Evolutionary conservation across 2,329 filamentous ascomycete genomes (phyloP).

Genomic region (Pseudocercospora cruenta): DNA sequence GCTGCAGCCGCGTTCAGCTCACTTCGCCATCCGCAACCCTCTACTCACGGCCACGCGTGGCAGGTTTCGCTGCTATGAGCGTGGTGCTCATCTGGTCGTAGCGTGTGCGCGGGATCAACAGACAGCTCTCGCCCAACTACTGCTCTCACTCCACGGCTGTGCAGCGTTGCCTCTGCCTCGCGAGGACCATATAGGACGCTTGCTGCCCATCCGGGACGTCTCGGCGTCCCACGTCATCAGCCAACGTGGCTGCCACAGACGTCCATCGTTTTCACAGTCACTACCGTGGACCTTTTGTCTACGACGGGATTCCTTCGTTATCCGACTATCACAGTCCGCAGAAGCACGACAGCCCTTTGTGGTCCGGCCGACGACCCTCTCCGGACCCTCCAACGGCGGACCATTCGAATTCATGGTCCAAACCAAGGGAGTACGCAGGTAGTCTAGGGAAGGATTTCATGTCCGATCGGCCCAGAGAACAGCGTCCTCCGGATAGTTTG

Average conservation of each 20-base stretch:
- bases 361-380: slow-evolving; percentile 21
- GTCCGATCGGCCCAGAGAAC: slow-evolving; percentile 37
- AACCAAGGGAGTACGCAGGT: slow-evolving; percentile 30
- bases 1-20: not conserved
- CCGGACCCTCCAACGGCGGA: slow-evolving; percentile 24
- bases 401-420: slow-evolving; percentile 39
- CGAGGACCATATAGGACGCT: slow-evolving; percentile 1
- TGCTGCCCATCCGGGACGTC: slow-evolving; percentile 26
- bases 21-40: not conserved
- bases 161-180: not conserved
- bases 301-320: slow-evolving; percentile 17
- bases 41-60: slow-evolving; percentile 1
- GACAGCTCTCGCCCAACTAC: not conserved
- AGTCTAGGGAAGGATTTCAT: slow-evolving; percentile 39
- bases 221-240: slow-evolving; percentile 33
- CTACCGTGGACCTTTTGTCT: slow-evolving; percentile 24
- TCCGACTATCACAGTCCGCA: slow-evolving; percentile 15
- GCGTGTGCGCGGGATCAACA: slow-evolving; percentile 4
- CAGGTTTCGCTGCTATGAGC: slow-evolving; percentile 7
- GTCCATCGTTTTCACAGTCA: slow-evolving; percentile 33
- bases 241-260: slow-evolving; percentile 38
- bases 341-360: slow-evolving; percentile 13
- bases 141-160: not conserved
- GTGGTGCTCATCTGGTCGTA: slow-evolving; percentile 1
- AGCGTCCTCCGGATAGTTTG: slow-evolving; percentile 31